Evolutionary conservation across 352 stramenopile species (phyloP).

Genomic region (Globisporangium orthogonon): DNA sequence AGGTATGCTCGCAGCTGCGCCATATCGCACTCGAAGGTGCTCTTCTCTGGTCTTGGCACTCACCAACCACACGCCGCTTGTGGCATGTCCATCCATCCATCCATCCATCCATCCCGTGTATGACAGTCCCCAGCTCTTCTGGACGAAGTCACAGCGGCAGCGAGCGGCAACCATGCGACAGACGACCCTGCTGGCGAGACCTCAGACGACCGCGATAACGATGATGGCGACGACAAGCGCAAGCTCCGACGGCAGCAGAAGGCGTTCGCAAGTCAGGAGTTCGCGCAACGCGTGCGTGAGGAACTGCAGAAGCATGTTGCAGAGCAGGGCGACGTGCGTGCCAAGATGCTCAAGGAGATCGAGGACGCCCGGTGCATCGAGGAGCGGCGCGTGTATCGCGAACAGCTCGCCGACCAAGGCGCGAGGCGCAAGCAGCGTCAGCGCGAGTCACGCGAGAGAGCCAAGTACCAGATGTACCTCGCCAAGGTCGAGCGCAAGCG

Average conservation of each 20-base stretch:
- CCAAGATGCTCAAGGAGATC: constrained; percentile 21
- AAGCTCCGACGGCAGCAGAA: not conserved
- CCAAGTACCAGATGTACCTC: constrained; percentile 26
- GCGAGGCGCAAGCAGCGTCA: constrained; percentile 33
- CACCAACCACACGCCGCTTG: not conserved
- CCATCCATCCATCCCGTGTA: too few species aligned
- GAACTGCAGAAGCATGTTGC: constrained; percentile 18
- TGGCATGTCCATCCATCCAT: not conserved
- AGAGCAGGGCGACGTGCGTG: constrained; percentile 21
- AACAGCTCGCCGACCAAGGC: constrained; percentile 32
- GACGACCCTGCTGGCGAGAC: not conserved
- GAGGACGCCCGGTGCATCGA: constrained; percentile 34
- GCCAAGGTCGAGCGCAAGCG: constrained; percentile 24
- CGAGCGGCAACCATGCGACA: not conserved
- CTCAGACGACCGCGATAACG: constrained; percentile 1
- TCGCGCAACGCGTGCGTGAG: constrained; percentile 11
- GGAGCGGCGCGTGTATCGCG: constrained; percentile 44
- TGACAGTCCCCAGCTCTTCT: constrained; percentile 16
- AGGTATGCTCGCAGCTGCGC: constrained; percentile 16
- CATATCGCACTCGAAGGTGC: not conserved
- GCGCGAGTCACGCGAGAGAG: constrained; percentile 23
- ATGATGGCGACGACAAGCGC: not conserved
- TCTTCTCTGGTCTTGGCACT: not conserved
- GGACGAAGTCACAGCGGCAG: constrained; percentile 5
- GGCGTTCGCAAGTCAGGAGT: constrained; percentile 5